Base-by-base conservation (phyloP, 495 filamentous ascomycete species). In the Annulohypoxylon nitens region DNA sequence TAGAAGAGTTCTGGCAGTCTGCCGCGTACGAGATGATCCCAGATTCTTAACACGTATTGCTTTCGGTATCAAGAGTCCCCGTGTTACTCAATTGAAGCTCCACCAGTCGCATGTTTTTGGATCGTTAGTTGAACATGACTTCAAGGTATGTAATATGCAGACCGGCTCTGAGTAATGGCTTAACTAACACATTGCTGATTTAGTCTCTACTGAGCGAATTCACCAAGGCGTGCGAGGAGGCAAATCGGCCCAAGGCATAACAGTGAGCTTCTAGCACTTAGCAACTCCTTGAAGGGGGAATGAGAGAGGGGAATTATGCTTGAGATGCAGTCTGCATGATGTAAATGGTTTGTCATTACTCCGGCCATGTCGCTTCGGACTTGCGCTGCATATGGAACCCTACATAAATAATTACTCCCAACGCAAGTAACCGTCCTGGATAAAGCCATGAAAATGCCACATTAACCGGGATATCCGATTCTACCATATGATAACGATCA, bases 41-140 rank as follows among this genome's bases (percentile, higher is more conserved):
- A 70, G 87, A 30, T 82, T 88, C 55, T 71, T 90, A 10, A 86
- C 88, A 0, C 78, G 83, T 20, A 72, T 90, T 7, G 88, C 86
- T 1, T 90, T 88, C 75, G 88, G 88, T 0, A 88, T 90, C 53
- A 76, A 78, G 50, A 90, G 86, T 70, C 88, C 88, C 0, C 74
- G 87, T 23, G 77, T 86, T 0, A 78, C 75, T 3, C 48, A 64
- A 23, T 72, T 86, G 64, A 87, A 83, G 66, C 71, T 88, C 23
- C 78, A 82, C 12, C 83, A 75, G 26, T 59, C 72, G 11, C 9
- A 14, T 0, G 78, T 85, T 2, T 90, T 88, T 76, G 83, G 82
- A 8, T 86, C 85, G 3, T 80, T 89, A 78, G 79, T 66, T n/a
- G 74, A 83, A 58, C 86, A 86, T 58, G 77, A 81, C 39, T 88